Conservation (phyloP, 2,329 filamentous ascomycete genomes). For the Penicillium sp. region DNA sequence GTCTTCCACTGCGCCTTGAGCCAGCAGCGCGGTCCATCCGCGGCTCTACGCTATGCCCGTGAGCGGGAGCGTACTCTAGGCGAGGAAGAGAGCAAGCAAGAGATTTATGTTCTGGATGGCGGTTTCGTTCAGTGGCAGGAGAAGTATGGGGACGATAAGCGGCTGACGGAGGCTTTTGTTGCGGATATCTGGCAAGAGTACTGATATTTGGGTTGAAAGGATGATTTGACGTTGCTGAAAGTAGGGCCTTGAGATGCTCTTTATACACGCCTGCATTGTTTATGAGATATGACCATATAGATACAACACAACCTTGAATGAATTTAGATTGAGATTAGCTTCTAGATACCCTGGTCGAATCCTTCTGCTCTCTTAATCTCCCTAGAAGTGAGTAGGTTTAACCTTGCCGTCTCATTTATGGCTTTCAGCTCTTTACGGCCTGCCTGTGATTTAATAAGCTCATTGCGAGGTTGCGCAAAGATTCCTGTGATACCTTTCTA, state of each 20-base stretch:
- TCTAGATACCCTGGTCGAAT: not conserved
- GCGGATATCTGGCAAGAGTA: constrained; percentile 81
- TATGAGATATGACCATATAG: constrained; percentile 27
- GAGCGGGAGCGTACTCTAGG: constrained; percentile 66
- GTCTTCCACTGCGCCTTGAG: constrained; percentile 94
- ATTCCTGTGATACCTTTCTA: no score
- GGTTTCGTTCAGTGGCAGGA: constrained; percentile 94
- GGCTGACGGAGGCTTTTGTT: constrained; percentile 81
- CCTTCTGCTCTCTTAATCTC: no score
- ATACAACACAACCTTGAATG: not conserved
- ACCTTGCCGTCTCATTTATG: no score
- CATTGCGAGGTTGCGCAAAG: no score
- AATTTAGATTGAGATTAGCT: not conserved
- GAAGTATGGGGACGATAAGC: constrained; percentile 73
- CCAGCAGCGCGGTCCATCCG: constrained; percentile 86
- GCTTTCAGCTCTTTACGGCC: no score
- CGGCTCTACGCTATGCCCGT: constrained; percentile 74
- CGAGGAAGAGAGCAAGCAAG: constrained; percentile 61
- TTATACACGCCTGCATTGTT: not conserved
- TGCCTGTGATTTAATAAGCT: no score
- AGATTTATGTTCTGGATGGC: constrained; percentile 78
- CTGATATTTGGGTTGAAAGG: constrained; percentile 23
- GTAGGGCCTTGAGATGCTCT: constrained; percentile 1
- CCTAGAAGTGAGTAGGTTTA: no score
- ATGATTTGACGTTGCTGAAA: constrained; percentile 6